Evolutionary conservation across 2,329 filamentous ascomycete genomes (phyloP), one percentile per base, ranked within the genome.

Genomic region (Calycina marina): DNA sequence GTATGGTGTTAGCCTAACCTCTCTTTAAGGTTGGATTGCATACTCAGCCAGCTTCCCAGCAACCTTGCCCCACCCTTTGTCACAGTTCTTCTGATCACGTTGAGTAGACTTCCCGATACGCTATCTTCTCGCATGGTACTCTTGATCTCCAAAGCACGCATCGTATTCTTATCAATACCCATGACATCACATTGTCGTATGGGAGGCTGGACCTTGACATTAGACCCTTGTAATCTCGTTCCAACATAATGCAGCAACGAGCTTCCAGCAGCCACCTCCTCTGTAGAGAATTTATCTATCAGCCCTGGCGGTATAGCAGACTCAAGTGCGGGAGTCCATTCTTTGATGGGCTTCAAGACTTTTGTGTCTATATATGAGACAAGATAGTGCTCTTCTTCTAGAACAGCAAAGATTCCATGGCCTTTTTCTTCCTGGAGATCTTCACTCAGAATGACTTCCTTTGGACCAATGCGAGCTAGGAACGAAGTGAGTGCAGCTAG

Each of bases 61-160:
- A 96, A 63, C 25, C 90, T 71, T 14, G 85, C 77, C 33, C 90
- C 90, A 43, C 88, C 86, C 50, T 86, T 93, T 1, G 90, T 98
- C 11, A 85, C 81, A 0, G 90, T 98, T 32, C 78, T 72, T 38
- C 86, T 73, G 32, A 96, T 69, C n/a, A 84, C 80, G 56, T 96
- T 85, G 22, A 98, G 60, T 26, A 98, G 60, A 50, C 86, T 94
- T 4, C 90, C 90, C 41, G 78, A 75, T 24, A 79, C 78, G 13
- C 67, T 57, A 3, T 80, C 76, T 46, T 96, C 88, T 30, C 79
- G 71, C 31, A 93, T 73, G 0, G 90, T 96, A 51, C 76, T 74
- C 42, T 83, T 75, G 42, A 98, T 82, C 55, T 98, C 90, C 4
- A 98, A 65, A 1, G 86, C 83, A 37, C 82, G 71, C 57, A 98